A percentile compares a stretch with the other conserved stretches of the same genome.
Conservation (phyloP, 805 yeast species). For the Yamadazyma tumulicola region DNA sequence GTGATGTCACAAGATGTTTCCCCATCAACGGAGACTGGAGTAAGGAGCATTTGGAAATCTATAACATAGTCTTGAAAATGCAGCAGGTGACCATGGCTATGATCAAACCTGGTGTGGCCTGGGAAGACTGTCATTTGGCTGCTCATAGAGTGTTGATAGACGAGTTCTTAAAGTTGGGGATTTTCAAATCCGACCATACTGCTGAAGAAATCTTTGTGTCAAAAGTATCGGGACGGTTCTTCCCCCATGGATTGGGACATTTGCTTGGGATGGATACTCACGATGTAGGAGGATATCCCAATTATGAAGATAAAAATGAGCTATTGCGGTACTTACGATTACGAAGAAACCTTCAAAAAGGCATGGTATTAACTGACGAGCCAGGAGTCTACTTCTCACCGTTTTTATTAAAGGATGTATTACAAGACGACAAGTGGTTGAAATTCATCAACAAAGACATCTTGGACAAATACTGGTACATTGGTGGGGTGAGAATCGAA, state of each 20-base stretch:
- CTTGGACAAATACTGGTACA: slow-evolving; percentile 72
- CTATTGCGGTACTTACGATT: slow-evolving; percentile 74
- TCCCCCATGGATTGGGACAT: slow-evolving; percentile 96
- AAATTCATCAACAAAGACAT: slow-evolving; percentile 63
- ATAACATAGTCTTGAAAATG: slow-evolving; percentile 78
- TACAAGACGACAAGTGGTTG: slow-evolving; percentile 44
- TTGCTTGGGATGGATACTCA: slow-evolving; percentile 93
- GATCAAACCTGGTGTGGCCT: slow-evolving; percentile 75
- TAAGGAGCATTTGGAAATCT: slow-evolving; percentile 78
- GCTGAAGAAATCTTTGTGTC: slow-evolving; percentile 68
- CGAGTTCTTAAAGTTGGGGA: slow-evolving; percentile 68
- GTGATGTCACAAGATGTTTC: slow-evolving; percentile 94
- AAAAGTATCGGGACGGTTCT: slow-evolving; percentile 71
- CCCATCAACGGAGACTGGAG: slow-evolving; percentile 91
- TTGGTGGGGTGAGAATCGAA: slow-evolving; percentile 98
- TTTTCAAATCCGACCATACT: slow-evolving; percentile 55
- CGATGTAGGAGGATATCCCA: slow-evolving; percentile 87
- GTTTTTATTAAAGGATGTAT: slow-evolving; percentile 64
- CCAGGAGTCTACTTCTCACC: slow-evolving; percentile 94
- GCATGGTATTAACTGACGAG: slow-evolving; percentile 91
- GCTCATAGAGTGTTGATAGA: slow-evolving; percentile 78
- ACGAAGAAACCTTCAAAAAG: slow-evolving; percentile 64
- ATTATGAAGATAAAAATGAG: slow-evolving; percentile 81
- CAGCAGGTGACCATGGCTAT: slow-evolving; percentile 66
- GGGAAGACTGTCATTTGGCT: slow-evolving; percentile 81